Evolutionary conservation across 768 basidiomycete genomes (phyloP).

Genomic region (Leccinum sublutescens): DNA sequence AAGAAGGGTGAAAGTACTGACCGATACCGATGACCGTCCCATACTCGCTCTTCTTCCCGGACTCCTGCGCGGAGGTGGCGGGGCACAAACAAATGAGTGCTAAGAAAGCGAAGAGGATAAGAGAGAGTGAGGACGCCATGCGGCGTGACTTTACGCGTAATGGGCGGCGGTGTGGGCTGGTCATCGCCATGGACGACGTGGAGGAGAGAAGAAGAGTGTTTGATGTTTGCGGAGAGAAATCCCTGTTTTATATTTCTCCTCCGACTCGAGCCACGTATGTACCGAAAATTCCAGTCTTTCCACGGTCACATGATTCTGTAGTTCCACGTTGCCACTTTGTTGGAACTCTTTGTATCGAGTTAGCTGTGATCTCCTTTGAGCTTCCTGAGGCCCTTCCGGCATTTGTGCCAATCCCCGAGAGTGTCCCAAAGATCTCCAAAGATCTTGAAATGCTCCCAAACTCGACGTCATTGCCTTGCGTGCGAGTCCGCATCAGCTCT

Average conservation of each 20-base stretch:
- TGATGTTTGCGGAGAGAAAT: conserved; percentile 3
- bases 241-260: conserved; percentile 22
- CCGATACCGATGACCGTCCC: conserved; percentile 94
- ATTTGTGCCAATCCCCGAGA: too few relatives aligned
- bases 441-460: too few relatives aligned
- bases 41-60: conserved; percentile 59
- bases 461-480: too few relatives aligned
- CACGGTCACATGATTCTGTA: conserved; percentile 24
- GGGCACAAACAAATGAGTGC: conserved; percentile 75
- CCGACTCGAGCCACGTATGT: conserved; percentile 22
- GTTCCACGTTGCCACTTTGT: neutral
- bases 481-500: too few relatives aligned
- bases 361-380: too few relatives aligned
- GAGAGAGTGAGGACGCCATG: conserved; percentile 55
- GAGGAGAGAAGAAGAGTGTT: conserved; percentile 10
- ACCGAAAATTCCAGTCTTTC: conserved; percentile 23
- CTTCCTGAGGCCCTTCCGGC: too few relatives aligned
- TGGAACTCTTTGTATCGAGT: too few relatives aligned
- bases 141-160: conserved; percentile 59
- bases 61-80: conserved; percentile 60
- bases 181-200: conserved; percentile 26
- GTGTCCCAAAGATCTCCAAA: too few relatives aligned
- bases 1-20: conserved; percentile 33
- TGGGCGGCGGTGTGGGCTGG: conserved; percentile 37
- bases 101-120: conserved; percentile 59